phyloP scores from a whole-genome alignment of 371 early-diverging fungal species.

The Rhizopus delemar region DNA sequence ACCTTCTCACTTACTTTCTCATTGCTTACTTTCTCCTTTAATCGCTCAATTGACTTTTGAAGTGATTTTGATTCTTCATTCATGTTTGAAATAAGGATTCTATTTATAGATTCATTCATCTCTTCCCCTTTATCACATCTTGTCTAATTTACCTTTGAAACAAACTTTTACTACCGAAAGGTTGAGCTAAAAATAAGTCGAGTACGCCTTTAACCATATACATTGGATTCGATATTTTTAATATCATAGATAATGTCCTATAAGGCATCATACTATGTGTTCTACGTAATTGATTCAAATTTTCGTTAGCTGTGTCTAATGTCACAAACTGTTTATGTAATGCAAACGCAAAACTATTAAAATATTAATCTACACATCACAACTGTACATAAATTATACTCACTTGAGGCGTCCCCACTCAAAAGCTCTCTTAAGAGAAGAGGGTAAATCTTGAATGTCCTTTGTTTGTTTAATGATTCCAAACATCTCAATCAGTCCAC shows the following conservation, averaged over 20 bases:
- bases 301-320: slow-evolving; percentile 59
- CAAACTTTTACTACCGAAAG: slow-evolving; percentile 64
- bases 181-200: slow-evolving; percentile 68
- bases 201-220: slow-evolving; percentile 62
- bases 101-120: slow-evolving; percentile 3
- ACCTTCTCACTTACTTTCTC: slow-evolving; percentile 54
- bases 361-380: neutral
- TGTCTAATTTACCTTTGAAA: slow-evolving; percentile 52
- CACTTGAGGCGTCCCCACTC: slow-evolving; percentile 67
- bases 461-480: slow-evolving; percentile 45
- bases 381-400: neutral
- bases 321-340: slow-evolving; percentile 60
- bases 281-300: slow-evolving; percentile 53
- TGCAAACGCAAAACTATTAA: slow-evolving; percentile 60
- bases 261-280: slow-evolving; percentile 65
- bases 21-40: slow-evolving; percentile 51
- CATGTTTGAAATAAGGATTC: slow-evolving; percentile 57
- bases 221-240: slow-evolving; percentile 65
- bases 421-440: slow-evolving; percentile 52
- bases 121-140: neutral
- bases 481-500: slow-evolving; percentile 48
- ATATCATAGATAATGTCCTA: slow-evolving; percentile 51
- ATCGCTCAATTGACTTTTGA: slow-evolving; percentile 49
- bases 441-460: slow-evolving; percentile 49
- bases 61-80: slow-evolving; percentile 57